These are phyloP conservation scores for Vitis cinerea DNA, from an alignment of 164 flowering plant species.

Conservation along the genomic window DNA sequence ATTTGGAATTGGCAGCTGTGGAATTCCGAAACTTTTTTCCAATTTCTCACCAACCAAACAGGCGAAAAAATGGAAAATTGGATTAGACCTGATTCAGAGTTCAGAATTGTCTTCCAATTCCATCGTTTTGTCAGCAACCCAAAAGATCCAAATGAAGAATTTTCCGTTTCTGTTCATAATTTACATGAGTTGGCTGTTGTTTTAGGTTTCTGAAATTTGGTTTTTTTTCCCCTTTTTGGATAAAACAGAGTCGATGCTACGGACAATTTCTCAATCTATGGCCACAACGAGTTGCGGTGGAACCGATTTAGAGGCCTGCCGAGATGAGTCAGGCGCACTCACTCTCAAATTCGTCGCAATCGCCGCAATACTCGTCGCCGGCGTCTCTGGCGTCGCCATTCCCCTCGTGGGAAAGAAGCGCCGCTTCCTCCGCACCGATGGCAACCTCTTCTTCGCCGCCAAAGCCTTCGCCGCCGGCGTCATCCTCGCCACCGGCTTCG, in stretches of 20 bases:
- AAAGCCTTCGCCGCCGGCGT: conserved; percentile 98
- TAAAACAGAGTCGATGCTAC: conserved; percentile 25
- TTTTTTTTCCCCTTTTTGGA: background rate
- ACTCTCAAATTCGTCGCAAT: conserved; percentile 66
- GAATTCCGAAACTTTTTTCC: background rate
- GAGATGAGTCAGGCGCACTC: conserved; percentile 58
- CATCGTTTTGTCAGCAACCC: no score
- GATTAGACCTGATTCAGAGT: no score
- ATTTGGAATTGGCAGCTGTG: no score
- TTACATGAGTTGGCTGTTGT: background rate
- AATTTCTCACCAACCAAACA: background rate
- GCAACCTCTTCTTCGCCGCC: conserved; percentile 69
- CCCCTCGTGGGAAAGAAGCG: conserved; percentile 75
- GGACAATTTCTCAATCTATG: conserved; percentile 43
- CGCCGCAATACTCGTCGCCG: conserved; percentile 64
- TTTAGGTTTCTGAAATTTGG: conserved; percentile 4
- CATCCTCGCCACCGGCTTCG: conserved; percentile 91
- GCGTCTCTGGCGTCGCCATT: conserved; percentile 63
- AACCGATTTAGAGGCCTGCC: conserved; percentile 38
- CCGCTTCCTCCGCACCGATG: conserved; percentile 57
- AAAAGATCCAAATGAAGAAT: no score
- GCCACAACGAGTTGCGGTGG: conserved; percentile 35
- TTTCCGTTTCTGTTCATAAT: background rate
- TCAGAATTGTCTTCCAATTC: no score
- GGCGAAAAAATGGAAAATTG: no score